Evolutionary conservation across 768 basidiomycete species (phyloP), one percentile per base, ranked within the genome.

Genomic region (Amanita inopinata): DNA sequence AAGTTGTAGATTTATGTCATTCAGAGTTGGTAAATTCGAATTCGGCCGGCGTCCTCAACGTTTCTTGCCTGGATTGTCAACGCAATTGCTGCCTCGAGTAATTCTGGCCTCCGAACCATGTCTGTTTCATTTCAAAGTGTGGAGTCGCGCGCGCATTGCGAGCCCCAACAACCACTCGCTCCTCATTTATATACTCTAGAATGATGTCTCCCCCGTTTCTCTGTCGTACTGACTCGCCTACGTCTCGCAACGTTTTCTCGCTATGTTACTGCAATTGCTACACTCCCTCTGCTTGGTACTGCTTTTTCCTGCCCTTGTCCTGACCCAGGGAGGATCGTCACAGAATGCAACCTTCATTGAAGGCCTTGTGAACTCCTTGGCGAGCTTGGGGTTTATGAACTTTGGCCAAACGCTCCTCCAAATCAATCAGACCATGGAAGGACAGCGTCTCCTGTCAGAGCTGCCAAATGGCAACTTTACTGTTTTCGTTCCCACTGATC

Each of bases 401-500:
- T 55, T 82, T 28, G 67, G 69, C 14, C 52, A 51, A 20, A 55
- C 63, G 23, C 59, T 70, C 4, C 43, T 53, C 11, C 55, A 54
- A 32, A 55, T 80, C 53, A 74, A 75, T 37, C 50, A 57, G 20
- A 73, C 70, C 11, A 38, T 57, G 10, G 53, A 46, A 5, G 81
- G 76, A 4, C 56, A 63, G 43, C 48, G 53, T 12, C 54, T 80
- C n/a, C 57, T 80, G 24, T 34, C 51, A 4, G 48, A 64, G 42
- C 58, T 78, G n/a, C 54, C 66, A 1, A 57, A 56, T 20, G 73
- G 70, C 3, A 61, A 69, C 28, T 65, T 59, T 45, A 72, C 76
- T 0, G 47, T 83, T 10, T 82, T 83, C 52, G 75, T 73, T 0
- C 78, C 80, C 3, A 67, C 56, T 38, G 66, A 83, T 49, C 50